These are phyloP conservation scores for Phylloporus sp. DNA, from an alignment of 768 basidiomycete species.

Conservation along the genomic window DNA sequence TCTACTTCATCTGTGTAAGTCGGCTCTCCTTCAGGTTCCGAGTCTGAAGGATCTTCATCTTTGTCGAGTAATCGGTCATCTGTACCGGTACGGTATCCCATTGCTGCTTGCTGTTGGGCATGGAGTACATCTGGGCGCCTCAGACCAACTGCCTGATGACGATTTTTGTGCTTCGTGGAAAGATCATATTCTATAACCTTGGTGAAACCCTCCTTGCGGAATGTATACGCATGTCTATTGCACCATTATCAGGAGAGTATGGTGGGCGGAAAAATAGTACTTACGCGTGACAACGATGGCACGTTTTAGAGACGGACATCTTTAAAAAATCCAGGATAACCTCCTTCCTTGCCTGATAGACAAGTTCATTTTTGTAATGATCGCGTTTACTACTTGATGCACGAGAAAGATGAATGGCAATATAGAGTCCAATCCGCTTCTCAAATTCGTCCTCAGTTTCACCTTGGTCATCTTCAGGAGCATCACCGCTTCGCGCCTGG, in stretches of 20 bases:
- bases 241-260: constrained; percentile 6
- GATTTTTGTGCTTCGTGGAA: constrained; percentile 68
- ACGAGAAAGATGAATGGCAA: constrained; percentile 44
- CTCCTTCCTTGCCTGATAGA: constrained; percentile 83
- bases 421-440: constrained; percentile 61
- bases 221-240: constrained; percentile 71
- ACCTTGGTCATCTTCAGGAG: constrained; percentile 40
- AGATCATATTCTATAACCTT: constrained; percentile 96
- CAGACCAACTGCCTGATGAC: constrained; percentile 47
- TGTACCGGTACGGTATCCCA: constrained; percentile 23
- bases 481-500: constrained; percentile 30
- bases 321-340: constrained; percentile 80
- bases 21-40: constrained; percentile 44
- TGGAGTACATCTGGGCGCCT: constrained; percentile 77
- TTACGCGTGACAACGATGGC: constrained; percentile 83
- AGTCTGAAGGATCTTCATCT: constrained; percentile 48
- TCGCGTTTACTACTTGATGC: constrained; percentile 63
- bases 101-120: constrained; percentile 34
- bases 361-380: constrained; percentile 82
- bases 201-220: constrained; percentile 89
- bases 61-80: constrained; percentile 34
- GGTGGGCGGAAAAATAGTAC: constrained; percentile 29
- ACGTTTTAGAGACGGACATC: constrained; percentile 62
- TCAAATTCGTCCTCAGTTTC: constrained; percentile 64
- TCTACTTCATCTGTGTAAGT: constrained; percentile 56